Evolutionary conservation across 805 yeast species (phyloP).

Genomic region (Sugiyamaella marilandica): DNA sequence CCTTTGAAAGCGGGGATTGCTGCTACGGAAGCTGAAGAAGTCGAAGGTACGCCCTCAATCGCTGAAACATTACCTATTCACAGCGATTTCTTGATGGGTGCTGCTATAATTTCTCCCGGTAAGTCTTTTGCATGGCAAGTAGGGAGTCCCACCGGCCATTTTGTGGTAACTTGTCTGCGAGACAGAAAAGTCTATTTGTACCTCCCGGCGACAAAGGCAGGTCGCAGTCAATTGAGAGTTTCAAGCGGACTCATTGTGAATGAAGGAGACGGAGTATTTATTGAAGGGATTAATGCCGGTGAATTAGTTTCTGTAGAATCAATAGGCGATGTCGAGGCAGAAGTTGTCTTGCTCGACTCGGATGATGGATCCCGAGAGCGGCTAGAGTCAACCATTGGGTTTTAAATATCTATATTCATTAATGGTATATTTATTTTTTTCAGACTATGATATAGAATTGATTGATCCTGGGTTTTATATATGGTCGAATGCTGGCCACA

Average conservation of each 20-base stretch:
- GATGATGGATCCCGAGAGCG: background rate
- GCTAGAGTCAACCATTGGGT: background rate
- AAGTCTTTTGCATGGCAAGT: background rate
- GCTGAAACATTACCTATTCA: constrained; percentile 4
- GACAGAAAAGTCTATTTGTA: constrained; percentile 5
- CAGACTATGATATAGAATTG: background rate
- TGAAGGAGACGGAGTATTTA: constrained; percentile 9
- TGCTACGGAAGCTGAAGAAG: constrained; percentile 1
- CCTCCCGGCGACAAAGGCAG: background rate
- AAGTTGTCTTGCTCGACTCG: constrained; percentile 2
- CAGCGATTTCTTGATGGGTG: constrained; percentile 6
- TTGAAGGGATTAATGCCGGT: background rate
- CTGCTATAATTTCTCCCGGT: constrained; percentile 7
- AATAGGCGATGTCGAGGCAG: constrained; percentile 2
- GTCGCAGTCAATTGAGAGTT: background rate
- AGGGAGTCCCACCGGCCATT: background rate
- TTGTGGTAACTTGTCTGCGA: background rate
- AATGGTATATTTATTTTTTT: no score
- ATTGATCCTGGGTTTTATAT: background rate
- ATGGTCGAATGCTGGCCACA: no score
- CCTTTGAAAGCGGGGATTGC: constrained; percentile 3
- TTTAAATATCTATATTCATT: background rate
- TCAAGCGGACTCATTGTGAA: background rate
- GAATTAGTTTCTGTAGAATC: background rate
- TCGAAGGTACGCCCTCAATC: background rate